These are phyloP conservation scores for Pseudogymnoascus sp. DNA, from an alignment of 2,329 filamentous ascomycete species.

Conservation along the genomic window DNA sequence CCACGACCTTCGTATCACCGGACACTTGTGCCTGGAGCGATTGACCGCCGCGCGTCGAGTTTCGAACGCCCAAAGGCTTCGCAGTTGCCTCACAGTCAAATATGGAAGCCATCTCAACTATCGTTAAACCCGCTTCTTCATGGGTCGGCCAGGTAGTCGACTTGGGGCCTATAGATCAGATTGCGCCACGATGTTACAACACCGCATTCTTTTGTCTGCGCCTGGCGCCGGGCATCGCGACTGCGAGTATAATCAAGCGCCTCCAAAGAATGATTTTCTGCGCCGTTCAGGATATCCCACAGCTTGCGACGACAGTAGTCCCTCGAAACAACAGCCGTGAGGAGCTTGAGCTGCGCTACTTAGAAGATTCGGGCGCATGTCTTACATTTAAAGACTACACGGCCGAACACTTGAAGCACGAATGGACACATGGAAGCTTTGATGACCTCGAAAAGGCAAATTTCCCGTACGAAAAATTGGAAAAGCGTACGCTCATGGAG, in stretches of 20 bases:
- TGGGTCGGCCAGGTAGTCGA: conserved; percentile 2
- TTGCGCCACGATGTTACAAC: conserved; percentile 4
- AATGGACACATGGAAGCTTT: conserved; percentile 8
- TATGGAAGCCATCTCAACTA: background rate
- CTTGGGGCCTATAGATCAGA: conserved; percentile 4
- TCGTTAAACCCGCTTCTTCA: background rate
- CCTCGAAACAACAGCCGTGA: conserved; percentile 1
- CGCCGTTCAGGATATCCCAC: background rate
- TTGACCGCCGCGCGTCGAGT: background rate
- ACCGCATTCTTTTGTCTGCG: background rate
- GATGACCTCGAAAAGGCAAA: conserved; percentile 1
- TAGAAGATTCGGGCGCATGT: background rate
- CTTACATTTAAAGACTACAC: conserved; percentile 8
- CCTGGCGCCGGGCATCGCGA: background rate
- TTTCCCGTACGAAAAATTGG: background rate
- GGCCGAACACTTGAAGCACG: background rate
- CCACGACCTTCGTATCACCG: background rate
- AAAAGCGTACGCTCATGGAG: background rate
- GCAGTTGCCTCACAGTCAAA: background rate
- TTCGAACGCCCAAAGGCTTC: background rate
- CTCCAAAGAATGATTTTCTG: conserved; percentile 1
- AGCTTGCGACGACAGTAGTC: background rate
- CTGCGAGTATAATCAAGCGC: background rate
- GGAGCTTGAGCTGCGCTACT: background rate
- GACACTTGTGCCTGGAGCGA: background rate